Base-by-base conservation (phyloP, 176 grass and related monocot genomes). In the Saccharum officinarum region DNA sequence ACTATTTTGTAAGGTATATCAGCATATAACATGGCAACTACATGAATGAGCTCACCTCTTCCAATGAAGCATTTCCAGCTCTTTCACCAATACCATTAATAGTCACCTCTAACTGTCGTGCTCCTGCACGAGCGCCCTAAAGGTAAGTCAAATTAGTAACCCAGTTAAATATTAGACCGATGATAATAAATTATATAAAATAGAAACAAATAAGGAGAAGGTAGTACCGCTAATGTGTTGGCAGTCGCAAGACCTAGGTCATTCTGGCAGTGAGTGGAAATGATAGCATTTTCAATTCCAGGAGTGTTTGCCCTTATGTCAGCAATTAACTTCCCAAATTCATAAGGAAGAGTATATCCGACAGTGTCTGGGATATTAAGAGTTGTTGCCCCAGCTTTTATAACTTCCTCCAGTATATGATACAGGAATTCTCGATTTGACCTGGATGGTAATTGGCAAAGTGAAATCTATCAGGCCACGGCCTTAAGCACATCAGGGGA, bases 231-330 rank as follows among this genome's bases (percentile, higher is more conserved):
- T 84, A 96, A 83, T 82, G 97, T 96, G 80, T 96, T 98, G 75
- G 93, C 96, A 76, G 88, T 95, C 15, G 96, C 91, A 86, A 98
- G 93, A 73, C 96, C 96, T 84, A 98, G 96, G 84, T 98, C 96
- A 61, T 98, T 98, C 84, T 98, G 96, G 79, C 96, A 98, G 67
- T 98, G 96, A 22, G 96, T 98, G 60, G 96, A 98, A 83, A 98
- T 95, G 40, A 98, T 95, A 5, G 52, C 93, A 83, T 94, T 94
- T 85, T 98, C 91, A 81, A 95, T 94, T 52, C 96, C 96, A 85
- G 71, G 90, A 77, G 96, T 98, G 37, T 94, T 94, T 82, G 88
- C 94, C 81, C 91, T 98, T 84, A 98, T 92, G 67, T 95, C 93
- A 39, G 93, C 85, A 89, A 98, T 98, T 36, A 99, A 87, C 25